These are phyloP conservation scores for Daldinia concentrica DNA, from an alignment of 495 filamentous ascomycete species.

Conservation along the genomic window DNA sequence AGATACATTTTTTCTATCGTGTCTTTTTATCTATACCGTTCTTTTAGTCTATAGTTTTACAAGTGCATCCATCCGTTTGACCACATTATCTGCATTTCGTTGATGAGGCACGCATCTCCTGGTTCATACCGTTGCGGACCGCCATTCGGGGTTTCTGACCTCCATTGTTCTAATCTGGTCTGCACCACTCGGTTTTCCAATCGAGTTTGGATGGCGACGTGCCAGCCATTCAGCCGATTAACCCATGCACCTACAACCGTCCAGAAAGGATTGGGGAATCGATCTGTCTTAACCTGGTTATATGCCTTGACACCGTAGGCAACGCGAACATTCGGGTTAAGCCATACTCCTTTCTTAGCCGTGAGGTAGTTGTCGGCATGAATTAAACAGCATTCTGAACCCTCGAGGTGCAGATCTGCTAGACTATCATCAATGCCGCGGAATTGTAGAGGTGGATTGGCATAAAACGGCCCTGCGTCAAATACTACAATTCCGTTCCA, in stretches of 20 bases:
- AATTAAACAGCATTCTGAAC: conserved; percentile 83
- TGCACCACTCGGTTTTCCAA: conserved; percentile 53
- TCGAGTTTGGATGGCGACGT: conserved; percentile 45
- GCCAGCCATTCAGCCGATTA: conserved; percentile 66
- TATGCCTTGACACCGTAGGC: conserved; percentile 72
- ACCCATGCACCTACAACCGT: conserved; percentile 58
- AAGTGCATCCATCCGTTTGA: conserved; percentile 81
- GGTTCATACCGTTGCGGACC: conserved; percentile 56
- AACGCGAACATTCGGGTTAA: conserved; percentile 83
- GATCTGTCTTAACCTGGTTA: conserved; percentile 56
- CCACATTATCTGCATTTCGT: conserved; percentile 86
- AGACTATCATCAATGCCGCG: conserved; percentile 76
- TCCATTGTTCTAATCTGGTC: conserved; percentile 54
- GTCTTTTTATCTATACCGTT: conserved; percentile 7
- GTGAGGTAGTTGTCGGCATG: conserved; percentile 75
- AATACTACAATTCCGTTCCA: conserved; percentile 81
- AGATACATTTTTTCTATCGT: not conserved
- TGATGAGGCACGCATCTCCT: conserved; percentile 74
- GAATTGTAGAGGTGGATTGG: conserved; percentile 63
- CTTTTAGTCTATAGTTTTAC: conserved; percentile 48
- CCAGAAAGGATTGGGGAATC: conserved; percentile 47
- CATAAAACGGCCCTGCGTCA: conserved; percentile 63
- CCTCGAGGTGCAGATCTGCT: conserved; percentile 75
- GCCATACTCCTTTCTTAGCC: conserved; percentile 67
- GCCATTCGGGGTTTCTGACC: conserved; percentile 45